Base-by-base conservation (phyloP, 768 basidiomycete genomes). In the Suillus spraguei region DNA sequence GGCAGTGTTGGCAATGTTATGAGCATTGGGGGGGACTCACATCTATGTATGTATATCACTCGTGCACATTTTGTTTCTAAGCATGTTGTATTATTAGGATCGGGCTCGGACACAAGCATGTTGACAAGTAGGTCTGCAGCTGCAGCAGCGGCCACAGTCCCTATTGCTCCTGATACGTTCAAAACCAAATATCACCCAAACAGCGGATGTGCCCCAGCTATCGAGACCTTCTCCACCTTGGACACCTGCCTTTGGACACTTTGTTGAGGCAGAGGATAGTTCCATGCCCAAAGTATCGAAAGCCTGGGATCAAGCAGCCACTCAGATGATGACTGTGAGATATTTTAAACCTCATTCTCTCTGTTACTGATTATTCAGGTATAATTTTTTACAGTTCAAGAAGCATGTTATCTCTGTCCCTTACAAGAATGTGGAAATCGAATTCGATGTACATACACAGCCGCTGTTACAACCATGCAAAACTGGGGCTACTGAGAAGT, bases 161-260 rank as follows among this genome's bases (percentile, higher is more conserved):
- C 49, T 50, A 50, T 50, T 7, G 3, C 49, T 50, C 16, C 6
- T 50, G 49, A 50, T 9, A 50, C 42, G 4, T 65, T 65, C 41
- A 62, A 65, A 46, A 65, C 61, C 0, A 33, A 65, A 14, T 65
- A 62, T 35, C 64, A 65, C 46, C 55, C 56, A 0, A 62, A 62
- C 28, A 59, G 53, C 5, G 24, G 49, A 8, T 39, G 17, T 17
- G 14, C 32, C 9, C 20, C 46, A 7, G 1, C 17, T 9, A 2
- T 62, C 1, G 28, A 65, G n/a, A 49, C 46, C 8, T 65, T 62
- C 13, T 64, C 64, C 1, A n/a, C 42, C 20, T n/a, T n/a, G n/a
- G n/a, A n/a, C n/a, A n/a, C n/a, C n/a, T n/a, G n/a, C n/a, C n/a
- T 64, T 61, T 41, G 60, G 38, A 35, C n/a, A 41, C 17, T 2